Base-by-base conservation (phyloP, 352 stramenopile species). In the Sclerospora graminicola region DNA sequence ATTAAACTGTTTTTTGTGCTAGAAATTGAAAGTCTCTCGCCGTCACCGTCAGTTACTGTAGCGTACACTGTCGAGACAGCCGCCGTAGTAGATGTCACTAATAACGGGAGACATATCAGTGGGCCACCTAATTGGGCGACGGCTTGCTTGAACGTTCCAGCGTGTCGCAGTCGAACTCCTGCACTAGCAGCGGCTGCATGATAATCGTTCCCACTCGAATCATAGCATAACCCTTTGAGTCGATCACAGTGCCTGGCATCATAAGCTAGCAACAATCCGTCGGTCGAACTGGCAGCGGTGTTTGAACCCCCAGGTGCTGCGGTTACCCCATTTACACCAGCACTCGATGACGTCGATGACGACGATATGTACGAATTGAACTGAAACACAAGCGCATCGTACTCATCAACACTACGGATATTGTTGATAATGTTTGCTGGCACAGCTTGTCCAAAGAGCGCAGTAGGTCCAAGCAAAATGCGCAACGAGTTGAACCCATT, bases 331-430 rank as follows among this genome's bases (percentile, higher is more conserved):
- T 33, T 66, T 19, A 60, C 61, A 2, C 60, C 60, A 35, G 35
- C 48, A 37, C 41, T 52, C 6, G 62, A 76, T 3, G 70, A 82
- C 15, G 70, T 70, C 2, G 70, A 72, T 9, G 72, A 82, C 19
- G 73, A 86, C 32, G 68, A 79, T 16, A 86, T 82, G 48, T 79
- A 82, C 33, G 73, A 78, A 48, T 86, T 86, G 53, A 82, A 86
- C 48, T 86, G 73, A 29, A 86, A 73, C 35, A 86, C 69, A 3
- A 86, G 57, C 33, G 73, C 70, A 45, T 86, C 73, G 36, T 84
- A 86, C 27, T 86, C 73, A 31, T 83, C 70, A 19, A 76, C 64
- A 15, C 66, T 84, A n/a, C 55, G 57, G 36, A 86, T 84, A 50
- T 74, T 84, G 18, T 60, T 57, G 41, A 86, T 75, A 26, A 82